Evolutionary conservation across 495 filamentous ascomycete genomes (phyloP), one percentile per base, ranked within the genome.

Genomic region (Hypoxylon subgilvum): DNA sequence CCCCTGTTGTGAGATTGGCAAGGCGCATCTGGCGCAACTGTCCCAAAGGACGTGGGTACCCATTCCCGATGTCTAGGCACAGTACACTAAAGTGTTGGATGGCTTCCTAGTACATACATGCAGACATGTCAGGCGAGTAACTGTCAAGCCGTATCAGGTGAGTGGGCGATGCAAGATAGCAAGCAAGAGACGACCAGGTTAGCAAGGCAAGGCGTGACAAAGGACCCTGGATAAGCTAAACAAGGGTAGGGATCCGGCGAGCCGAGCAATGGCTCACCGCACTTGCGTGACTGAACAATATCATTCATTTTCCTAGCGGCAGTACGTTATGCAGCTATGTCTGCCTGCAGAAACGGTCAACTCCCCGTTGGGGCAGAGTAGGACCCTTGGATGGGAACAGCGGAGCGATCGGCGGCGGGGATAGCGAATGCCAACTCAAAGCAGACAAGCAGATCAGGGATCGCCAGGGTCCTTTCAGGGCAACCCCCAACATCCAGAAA

Each of bases 371-470:
- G 46, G 52, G 36, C 7, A 48, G 21, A 35, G n/a, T n/a, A 30
- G 41, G 47, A 57, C 46, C 52, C 47, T 32, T 38, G 28, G 34
- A 27, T 45, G 49, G 52, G 47, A 45, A 57, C 52, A 16, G 42
- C 52, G 48, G 52, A 57, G 52, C 52, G 59, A 63, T 63, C 42
- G 53, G 41, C 59, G 59, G 59, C 42, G 59, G 59, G 47, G 52
- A 53, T 48, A 46, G 21, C 23, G 8, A 4, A 23, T 13, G 48
- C 47, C 17, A 63, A 38, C n/a, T 38, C 50, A 41, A 48, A 16
- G 49, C 17, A 54, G 61, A 58, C 48, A 54, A 45, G 48, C 42
- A 63, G 54, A 58, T 63, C 53, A 52, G 46, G 47, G 52, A 63
- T 63, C 53, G 52, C 47, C 53, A 63, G 52, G 52, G 52, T 63